Evolutionary conservation across 129 eudicot genomes (phyloP).

Genomic region (Erigeron canadensis): DNA sequence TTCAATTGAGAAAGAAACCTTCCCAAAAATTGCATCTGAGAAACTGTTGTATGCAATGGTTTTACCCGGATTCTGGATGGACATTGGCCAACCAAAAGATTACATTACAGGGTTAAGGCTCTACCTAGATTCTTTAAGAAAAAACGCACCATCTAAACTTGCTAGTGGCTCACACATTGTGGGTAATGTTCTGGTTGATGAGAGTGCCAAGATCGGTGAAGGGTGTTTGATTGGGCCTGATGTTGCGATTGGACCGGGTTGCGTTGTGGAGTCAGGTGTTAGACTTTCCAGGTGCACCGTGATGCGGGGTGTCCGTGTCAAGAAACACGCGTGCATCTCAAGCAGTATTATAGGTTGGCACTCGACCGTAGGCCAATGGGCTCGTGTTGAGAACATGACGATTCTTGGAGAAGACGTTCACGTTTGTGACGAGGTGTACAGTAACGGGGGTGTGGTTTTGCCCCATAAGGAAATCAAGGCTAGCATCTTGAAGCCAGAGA

Average conservation of each 20-base stretch:
- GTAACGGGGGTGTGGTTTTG: slow-evolving; percentile 93
- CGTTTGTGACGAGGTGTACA: slow-evolving; percentile 86
- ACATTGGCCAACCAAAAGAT: slow-evolving; percentile 89
- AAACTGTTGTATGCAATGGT: slow-evolving; percentile 81
- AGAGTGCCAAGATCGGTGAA: slow-evolving; percentile 81
- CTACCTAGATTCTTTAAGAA: slow-evolving; percentile 74
- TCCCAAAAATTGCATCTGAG: slow-evolving; percentile 81
- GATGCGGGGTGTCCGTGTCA: slow-evolving; percentile 89
- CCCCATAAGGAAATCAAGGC: slow-evolving; percentile 97
- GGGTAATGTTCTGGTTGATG: slow-evolving; percentile 85
- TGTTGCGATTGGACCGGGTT: slow-evolving; percentile 94
- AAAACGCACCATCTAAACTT: slow-evolving; percentile 52
- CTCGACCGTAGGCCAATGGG: slow-evolving; percentile 95
- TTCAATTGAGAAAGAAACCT: slow-evolving; percentile 84
- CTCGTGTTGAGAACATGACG: slow-evolving; percentile 97
- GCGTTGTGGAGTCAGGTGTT: slow-evolving; percentile 89
- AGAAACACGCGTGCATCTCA: slow-evolving; percentile 85
- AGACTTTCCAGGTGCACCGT: slow-evolving; percentile 92
- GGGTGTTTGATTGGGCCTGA: slow-evolving; percentile 98
- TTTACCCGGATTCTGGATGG: slow-evolving; percentile 96
- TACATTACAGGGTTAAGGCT: slow-evolving; percentile 84
- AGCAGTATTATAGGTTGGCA: slow-evolving; percentile 95
- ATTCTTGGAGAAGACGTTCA: slow-evolving; percentile 95
- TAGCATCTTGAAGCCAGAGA: slow-evolving; percentile 96
- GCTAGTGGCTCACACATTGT: slow-evolving; percentile 69